Evolutionary conservation across 345 rosid species (phyloP).

Genomic region (Raphanus sativus): DNA sequence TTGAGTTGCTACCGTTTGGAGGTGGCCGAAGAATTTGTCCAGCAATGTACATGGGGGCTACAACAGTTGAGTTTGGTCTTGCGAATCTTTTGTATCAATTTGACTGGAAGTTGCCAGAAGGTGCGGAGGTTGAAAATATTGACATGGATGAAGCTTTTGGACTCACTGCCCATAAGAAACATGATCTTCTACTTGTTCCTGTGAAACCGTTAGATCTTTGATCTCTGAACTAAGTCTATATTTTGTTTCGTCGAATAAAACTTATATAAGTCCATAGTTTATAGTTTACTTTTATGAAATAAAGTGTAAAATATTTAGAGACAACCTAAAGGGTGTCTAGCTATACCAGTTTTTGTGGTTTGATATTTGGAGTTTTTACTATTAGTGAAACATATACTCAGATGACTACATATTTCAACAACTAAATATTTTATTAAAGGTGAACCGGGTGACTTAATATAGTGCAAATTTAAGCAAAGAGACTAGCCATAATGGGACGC

Average conservation of each 20-base stretch:
- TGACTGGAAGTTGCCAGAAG: slow-evolving; percentile 44
- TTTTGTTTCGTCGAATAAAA: background rate
- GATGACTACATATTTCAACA: background rate
- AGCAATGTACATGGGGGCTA: slow-evolving; percentile 32
- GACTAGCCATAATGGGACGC: background rate
- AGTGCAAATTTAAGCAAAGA: background rate
- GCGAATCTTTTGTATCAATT: slow-evolving; percentile 36
- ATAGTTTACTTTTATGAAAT: background rate
- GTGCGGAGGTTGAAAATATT: slow-evolving; percentile 8
- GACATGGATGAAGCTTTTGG: slow-evolving; percentile 34
- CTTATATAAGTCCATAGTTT: background rate
- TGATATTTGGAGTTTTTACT: too few species aligned
- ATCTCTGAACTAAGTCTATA: background rate
- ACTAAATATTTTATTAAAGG: background rate
- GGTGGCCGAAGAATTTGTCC: slow-evolving; percentile 47
- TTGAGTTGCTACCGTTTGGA: slow-evolving; percentile 37
- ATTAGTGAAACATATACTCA: too few species aligned
- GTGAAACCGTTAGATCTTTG: slow-evolving; percentile 2
- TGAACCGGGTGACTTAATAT: background rate
- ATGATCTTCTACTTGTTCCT: slow-evolving; percentile 34
- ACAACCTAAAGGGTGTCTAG: background rate
- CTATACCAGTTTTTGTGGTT: background rate
- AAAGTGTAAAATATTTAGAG: background rate
- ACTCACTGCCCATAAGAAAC: slow-evolving; percentile 29
- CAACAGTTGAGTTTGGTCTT: slow-evolving; percentile 36